Percentiles rank a stretch among this genome's conserved stretches.
Conservation (phyloP, 306 rosid species). For the Pyrus pyrifolia region DNA sequence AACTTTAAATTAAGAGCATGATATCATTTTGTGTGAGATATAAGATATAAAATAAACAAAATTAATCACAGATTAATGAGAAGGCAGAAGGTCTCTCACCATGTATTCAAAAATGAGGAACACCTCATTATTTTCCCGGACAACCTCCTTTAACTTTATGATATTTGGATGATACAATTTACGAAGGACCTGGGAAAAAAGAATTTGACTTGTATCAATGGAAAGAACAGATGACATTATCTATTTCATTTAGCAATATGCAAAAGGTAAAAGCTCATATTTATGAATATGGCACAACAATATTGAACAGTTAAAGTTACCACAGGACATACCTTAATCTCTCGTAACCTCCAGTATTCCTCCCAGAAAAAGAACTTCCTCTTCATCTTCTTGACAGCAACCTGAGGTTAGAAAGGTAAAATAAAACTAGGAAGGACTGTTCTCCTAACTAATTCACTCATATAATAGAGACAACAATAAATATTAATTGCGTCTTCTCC, state of each 20-base stretch:
- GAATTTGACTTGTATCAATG: slow-evolving; percentile 17
- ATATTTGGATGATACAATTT: slow-evolving; percentile 73
- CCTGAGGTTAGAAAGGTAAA: slow-evolving; percentile 32
- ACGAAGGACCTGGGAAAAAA: slow-evolving; percentile 53
- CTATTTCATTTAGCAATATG: neutral
- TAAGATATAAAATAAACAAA: neutral
- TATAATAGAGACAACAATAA: neutral
- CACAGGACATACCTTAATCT: slow-evolving; percentile 55
- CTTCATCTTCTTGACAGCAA: slow-evolving; percentile 85
- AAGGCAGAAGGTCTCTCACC: slow-evolving; percentile 35
- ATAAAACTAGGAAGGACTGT: neutral
- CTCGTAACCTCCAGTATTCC: slow-evolving; percentile 69
- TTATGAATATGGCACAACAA: slow-evolving; percentile 9
- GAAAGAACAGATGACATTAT: slow-evolving; percentile 1
- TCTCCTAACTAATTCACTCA: neutral
- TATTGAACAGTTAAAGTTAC: neutral
- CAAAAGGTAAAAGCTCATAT: slow-evolving; percentile 8
- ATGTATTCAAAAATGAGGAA: slow-evolving; percentile 79
- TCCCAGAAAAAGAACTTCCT: slow-evolving; percentile 86
- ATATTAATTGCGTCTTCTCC: neutral
- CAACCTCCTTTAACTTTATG: slow-evolving; percentile 74
- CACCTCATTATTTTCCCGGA: slow-evolving; percentile 65
- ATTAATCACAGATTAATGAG: neutral
- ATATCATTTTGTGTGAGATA: neutral
- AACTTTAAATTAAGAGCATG: slow-evolving; percentile 1